Percentiles rank a stretch among this genome's conserved stretches.
Evolutionary conservation across 1,284 basidiomycete species (phyloP).

Genomic region (Sparassis latifolia): DNA sequence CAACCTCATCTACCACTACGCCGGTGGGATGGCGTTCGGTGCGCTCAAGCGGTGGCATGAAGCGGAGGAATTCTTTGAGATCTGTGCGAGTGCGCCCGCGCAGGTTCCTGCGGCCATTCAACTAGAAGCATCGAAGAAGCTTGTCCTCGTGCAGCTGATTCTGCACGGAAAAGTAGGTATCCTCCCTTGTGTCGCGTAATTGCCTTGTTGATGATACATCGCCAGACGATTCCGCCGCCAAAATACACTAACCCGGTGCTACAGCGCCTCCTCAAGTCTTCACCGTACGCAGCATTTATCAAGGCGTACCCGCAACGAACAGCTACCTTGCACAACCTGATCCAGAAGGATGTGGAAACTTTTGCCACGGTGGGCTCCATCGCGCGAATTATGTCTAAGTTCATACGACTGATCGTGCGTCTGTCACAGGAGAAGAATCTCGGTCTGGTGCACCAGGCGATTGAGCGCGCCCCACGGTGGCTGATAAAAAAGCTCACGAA

Average conservation of each 20-base stretch:
- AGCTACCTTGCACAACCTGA: conserved; percentile 34
- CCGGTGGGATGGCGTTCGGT: conserved; percentile 58
- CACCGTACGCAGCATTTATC: conserved; percentile 55
- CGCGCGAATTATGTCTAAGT: neutral
- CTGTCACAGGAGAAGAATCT: conserved; percentile 57
- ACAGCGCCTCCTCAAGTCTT: conserved; percentile 50
- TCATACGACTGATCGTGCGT: neutral
- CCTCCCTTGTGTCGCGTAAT: conserved; percentile 1
- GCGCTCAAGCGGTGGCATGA: conserved; percentile 55
- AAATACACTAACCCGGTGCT: conserved; percentile 62
- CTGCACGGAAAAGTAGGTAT: conserved; percentile 53
- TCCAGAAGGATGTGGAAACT: conserved; percentile 44
- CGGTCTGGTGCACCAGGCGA: conserved; percentile 60
- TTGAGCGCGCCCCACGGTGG: conserved; percentile 66
- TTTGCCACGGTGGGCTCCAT: conserved; percentile 42
- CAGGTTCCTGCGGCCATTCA: conserved; percentile 64
- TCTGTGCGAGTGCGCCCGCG: conserved; percentile 68
- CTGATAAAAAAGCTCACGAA: conserved; percentile 69
- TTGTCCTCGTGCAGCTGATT: conserved; percentile 71
- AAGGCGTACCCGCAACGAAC: conserved; percentile 54
- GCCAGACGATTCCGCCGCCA: conserved; percentile 48
- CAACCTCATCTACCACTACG: conserved; percentile 73
- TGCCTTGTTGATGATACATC: neutral
- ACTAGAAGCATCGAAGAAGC: conserved; percentile 80
- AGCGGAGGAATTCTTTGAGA: conserved; percentile 72